These are phyloP conservation scores for Cyberlindnera americana DNA, from an alignment of 805 yeast genomes.

Conservation along the genomic window DNA sequence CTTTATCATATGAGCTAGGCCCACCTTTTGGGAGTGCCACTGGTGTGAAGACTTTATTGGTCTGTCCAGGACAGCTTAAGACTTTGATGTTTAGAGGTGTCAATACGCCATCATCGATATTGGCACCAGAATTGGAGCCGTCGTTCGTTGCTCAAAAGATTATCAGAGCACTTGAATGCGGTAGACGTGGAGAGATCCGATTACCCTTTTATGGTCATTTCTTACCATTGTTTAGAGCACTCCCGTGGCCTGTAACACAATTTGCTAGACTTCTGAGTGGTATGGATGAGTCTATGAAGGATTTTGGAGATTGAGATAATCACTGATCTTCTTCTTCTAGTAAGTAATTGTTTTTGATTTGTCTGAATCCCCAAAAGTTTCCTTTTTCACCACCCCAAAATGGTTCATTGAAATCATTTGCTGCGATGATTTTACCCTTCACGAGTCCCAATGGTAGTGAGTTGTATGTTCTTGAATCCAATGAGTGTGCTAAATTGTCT, in stretches of 20 bases:
- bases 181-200: slow-evolving; percentile 64
- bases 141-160: slow-evolving; percentile 57
- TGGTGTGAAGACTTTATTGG: slow-evolving; percentile 69
- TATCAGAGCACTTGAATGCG: slow-evolving; percentile 51
- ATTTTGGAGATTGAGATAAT: slow-evolving; percentile 6
- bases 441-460: slow-evolving; percentile 87
- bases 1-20: slow-evolving; percentile 67
- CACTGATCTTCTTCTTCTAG: slow-evolving; percentile 28
- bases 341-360: slow-evolving; percentile 50
- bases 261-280: slow-evolving; percentile 40
- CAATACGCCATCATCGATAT: slow-evolving; percentile 61
- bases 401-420: slow-evolving; percentile 51
- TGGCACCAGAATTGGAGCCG: slow-evolving; percentile 85
- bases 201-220: slow-evolving; percentile 75
- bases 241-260: slow-evolving; percentile 64
- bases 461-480: slow-evolving; percentile 87
- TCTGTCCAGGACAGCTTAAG: slow-evolving; percentile 85
- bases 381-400: slow-evolving; percentile 33
- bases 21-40: slow-evolving; percentile 34
- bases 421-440: slow-evolving; percentile 82
- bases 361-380: slow-evolving; percentile 51
- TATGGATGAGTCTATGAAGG: slow-evolving; percentile 41
- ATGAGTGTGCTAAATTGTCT: slow-evolving; percentile 80
- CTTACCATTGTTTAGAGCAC: slow-evolving; percentile 64
- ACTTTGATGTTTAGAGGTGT: slow-evolving; percentile 75